phyloP scores from a whole-genome alignment of 2,329 filamentous ascomycete genomes.

The Alternaria sp. region DNA sequence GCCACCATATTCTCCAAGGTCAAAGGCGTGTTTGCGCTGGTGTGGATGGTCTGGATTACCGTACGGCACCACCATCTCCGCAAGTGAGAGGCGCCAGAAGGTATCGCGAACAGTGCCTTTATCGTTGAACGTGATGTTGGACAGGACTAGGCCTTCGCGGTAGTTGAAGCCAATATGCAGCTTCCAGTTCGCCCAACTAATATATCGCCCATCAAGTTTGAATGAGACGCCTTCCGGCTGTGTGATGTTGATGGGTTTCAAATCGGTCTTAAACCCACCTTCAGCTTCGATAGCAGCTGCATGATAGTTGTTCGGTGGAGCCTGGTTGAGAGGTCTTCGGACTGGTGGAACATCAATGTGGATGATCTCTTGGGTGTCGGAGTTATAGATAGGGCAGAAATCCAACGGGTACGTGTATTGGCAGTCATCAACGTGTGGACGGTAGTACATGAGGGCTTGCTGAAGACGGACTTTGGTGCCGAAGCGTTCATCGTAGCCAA shows the following conservation, averaged over 20 bases:
- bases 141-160: constrained; percentile 87
- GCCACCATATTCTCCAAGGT: constrained; percentile 81
- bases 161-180: constrained; percentile 96
- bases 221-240: constrained; percentile 92
- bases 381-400: constrained; percentile 91
- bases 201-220: constrained; percentile 73
- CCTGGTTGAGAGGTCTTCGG: constrained; percentile 76
- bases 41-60: constrained; percentile 82
- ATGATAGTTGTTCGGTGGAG: constrained; percentile 80
- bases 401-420: constrained; percentile 93
- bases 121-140: constrained; percentile 90
- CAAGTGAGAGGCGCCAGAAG: constrained; percentile 88
- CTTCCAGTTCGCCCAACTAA: constrained; percentile 94
- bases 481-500: constrained; percentile 91
- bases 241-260: constrained; percentile 88
- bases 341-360: constrained; percentile 84
- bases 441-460: constrained; percentile 95
- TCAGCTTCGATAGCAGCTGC: constrained; percentile 74
- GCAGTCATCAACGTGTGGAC: constrained; percentile 82
- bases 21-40: constrained; percentile 82
- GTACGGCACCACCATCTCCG: constrained; percentile 94
- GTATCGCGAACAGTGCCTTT: constrained; percentile 77
- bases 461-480: constrained; percentile 81
- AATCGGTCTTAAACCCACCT: constrained; percentile 77
- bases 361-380: constrained; percentile 78